Evolutionary conservation across 495 filamentous ascomycete genomes (phyloP), one percentile per base, ranked within the genome.

Genomic region (Paragyromitra xinjiangensis): DNA sequence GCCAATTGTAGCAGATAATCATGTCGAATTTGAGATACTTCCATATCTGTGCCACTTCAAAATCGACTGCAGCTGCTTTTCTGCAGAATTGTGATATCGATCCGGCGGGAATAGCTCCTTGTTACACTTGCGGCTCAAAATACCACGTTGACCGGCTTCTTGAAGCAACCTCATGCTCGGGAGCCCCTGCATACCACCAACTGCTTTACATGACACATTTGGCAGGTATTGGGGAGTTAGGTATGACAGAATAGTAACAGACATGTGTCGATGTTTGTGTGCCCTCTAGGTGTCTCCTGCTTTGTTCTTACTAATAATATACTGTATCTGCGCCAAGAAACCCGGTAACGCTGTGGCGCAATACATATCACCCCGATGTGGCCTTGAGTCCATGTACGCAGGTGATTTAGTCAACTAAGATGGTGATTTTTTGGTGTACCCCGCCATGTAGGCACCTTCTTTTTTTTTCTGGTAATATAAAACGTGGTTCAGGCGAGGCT

Each of bases 261-360:
- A 58, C 11, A 29, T 58, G 26, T 62, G 6, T 26, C 26, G 16
- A 62, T 39, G 34, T 14, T 62, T 62, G 14, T 53, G 50, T 11
- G 34, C 29, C 29, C 34, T 58, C 55, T 34, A 53, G 7, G 11
- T 58, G 6, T 16, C 44, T 55, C n/a, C 51, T 45, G 44, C 44
- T 45, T 58, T 58, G 4, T 58, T 7, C 9, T 58, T 34, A 34
- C 29, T 62, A 39, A 40, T 62, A 40, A 40, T 40, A 42, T 26
- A 19, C 24, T 14, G 34, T 37, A 34, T 0, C 24, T 59, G 26
- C 26, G 56, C 56, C 56, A n/a, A 62, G 14, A 3, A 29, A 42
- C 34, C 59, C 39, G 59, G 39, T 63, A 12, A 8, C 59, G 39
- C n/a, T 19, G 59, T 44, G 59, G 59, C 59, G 39, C 59, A 26